Percentiles rank a stretch among this genome's conserved stretches.
These are phyloP conservation scores for Citrus australasica DNA, from an alignment of 345 rosid species.

Conservation along the genomic window DNA sequence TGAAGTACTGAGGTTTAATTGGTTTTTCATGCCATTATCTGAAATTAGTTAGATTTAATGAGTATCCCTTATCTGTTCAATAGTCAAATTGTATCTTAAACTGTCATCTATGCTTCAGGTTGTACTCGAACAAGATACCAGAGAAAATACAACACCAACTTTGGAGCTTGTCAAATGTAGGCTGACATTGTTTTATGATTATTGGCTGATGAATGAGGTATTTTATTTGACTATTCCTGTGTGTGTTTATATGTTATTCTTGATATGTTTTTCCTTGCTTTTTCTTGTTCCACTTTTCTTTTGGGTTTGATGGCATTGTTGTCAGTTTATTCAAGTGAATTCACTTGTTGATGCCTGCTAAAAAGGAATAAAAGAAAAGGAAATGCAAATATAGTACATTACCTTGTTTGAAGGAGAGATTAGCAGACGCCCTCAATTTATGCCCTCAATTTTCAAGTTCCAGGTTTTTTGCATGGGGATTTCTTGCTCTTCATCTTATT, in stretches of 20 bases:
- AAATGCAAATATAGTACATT: not conserved
- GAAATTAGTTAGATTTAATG: not conserved
- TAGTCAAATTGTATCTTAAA: slow-evolving; percentile 9
- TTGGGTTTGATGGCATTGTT: not conserved
- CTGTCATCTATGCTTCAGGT: slow-evolving; percentile 36
- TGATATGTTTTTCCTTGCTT: slow-evolving; percentile 1
- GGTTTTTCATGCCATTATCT: not conserved
- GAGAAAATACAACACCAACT: slow-evolving; percentile 26
- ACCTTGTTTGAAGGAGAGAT: not conserved
- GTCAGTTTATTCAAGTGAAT: not conserved
- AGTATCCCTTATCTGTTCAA: not conserved
- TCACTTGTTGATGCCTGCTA: not conserved
- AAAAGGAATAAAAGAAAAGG: not conserved
- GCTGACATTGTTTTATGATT: slow-evolving; percentile 76
- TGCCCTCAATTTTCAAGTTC: not conserved
- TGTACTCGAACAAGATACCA: slow-evolving; percentile 42
- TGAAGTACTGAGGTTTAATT: not conserved
- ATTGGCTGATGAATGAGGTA: slow-evolving; percentile 96
- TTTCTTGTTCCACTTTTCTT: not conserved
- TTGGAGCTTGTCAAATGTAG: slow-evolving; percentile 74
- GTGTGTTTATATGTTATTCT: not conserved
- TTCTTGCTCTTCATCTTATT: not conserved
- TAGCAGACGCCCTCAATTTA: not conserved
- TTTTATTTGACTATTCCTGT: not conserved
- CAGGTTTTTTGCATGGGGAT: not conserved